Base-by-base conservation (phyloP, 2,329 filamentous ascomycete genomes). In the Zymoseptoria ardabiliae region DNA sequence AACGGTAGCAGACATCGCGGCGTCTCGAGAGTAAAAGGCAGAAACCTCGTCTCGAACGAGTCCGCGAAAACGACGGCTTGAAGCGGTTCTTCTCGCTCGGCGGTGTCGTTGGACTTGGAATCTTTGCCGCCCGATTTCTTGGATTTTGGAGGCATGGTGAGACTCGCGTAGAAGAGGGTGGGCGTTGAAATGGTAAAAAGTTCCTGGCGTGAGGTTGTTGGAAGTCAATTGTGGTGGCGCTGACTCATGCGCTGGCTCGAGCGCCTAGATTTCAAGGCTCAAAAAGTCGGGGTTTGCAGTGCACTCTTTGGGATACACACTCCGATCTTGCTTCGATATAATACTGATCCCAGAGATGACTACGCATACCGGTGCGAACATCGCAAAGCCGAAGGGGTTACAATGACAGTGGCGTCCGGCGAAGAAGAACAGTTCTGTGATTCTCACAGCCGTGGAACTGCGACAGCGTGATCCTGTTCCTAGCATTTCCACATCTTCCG, bases 1-100 rank as follows among this genome's bases (percentile, higher is more conserved):
- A 99, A 82, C 10, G 93, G 91, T 6, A 99, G 81, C 30, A 99
- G 87, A 78, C 94, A 97, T 90, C 94, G 84, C 71, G 94, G 94
- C 66, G 84, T 89, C 73, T 96, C 90, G 59, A 95, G 78, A 0
- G 91, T 93, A 71, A 97, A 94, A 0, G 94, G 94, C 68, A 82
- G 85, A 77, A 96, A 99, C 73, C 91, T 82, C 53, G 91, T 91
- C 75, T 97, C 92, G 73, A 96, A 99, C 0, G 91, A 92, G 79
- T 99, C 94, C 65, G 93, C 89, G 65, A 99, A 85, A 60, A 99
- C 81, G 60, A 87, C 83, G 53, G 85, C 85, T 75, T 86, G 84
- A 30, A 87, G 76, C 17, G 82, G 80, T 63, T 86, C 82, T 65
- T 85, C 83, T 60, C 81, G 79, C 70, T 84, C 80, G 62, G 85